phyloP scores from a whole-genome alignment of 345 rosid genomes.

The Diplotaxis tenuifolia region DNA sequence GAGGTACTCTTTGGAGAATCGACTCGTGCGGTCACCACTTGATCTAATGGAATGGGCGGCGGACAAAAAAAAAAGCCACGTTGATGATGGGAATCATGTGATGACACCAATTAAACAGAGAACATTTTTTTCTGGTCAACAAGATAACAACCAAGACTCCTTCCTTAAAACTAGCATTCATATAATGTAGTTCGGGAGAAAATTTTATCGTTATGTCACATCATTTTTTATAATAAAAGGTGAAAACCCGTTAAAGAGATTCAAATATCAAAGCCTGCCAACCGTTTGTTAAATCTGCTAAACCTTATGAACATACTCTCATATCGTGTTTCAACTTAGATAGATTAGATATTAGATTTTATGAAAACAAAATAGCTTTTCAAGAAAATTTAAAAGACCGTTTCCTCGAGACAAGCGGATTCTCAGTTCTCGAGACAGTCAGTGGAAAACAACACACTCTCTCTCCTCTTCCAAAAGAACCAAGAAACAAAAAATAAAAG shows the following conservation, averaged over 20 bases:
- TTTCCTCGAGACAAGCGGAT: slow-evolving; percentile 42
- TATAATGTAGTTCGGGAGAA: neutral
- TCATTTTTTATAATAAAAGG: slow-evolving; percentile 12
- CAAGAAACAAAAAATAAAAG: slow-evolving; percentile 2
- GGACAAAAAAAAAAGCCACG: too few relatives aligned
- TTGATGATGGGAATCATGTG: too few relatives aligned
- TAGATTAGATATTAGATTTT: neutral
- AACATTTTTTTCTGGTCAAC: neutral
- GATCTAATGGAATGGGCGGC: too few relatives aligned
- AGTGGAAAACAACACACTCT: slow-evolving; percentile 32
- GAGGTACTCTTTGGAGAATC: too few relatives aligned
- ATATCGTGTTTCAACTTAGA: neutral
- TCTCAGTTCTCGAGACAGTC: slow-evolving; percentile 38
- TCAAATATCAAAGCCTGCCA: slow-evolving; percentile 5
- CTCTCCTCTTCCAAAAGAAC: slow-evolving; percentile 30
- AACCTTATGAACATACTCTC: slow-evolving; percentile 15
- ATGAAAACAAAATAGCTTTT: neutral
- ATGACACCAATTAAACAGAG: neutral
- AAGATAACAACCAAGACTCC: neutral
- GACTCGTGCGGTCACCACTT: too few relatives aligned
- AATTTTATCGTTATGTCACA: neutral
- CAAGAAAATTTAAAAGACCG: slow-evolving; percentile 27
- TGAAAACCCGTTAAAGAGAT: slow-evolving; percentile 3
- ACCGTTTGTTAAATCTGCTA: slow-evolving; percentile 10
- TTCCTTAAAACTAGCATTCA: neutral